Percentiles rank a stretch among this genome's conserved stretches.
Evolutionary conservation across 345 rosid species (phyloP).

Genomic region (Euclidium syriacum): DNA sequence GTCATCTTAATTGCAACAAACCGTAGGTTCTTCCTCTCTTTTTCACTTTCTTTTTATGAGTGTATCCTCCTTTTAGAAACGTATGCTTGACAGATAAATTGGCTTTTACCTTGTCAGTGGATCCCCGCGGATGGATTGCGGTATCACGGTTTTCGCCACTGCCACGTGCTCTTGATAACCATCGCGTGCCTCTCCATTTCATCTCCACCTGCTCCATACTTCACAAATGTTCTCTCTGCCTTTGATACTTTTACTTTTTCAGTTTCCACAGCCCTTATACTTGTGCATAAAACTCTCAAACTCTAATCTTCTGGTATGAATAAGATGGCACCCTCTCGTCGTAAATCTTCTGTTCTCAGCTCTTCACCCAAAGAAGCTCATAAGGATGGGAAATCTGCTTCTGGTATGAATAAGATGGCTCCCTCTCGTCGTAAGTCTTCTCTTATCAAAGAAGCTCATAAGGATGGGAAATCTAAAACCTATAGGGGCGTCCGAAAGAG

Average conservation of each 20-base stretch:
- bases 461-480: conserved; percentile 19
- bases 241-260: conserved; percentile 11
- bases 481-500: conserved; percentile 40
- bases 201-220: conserved; percentile 30
- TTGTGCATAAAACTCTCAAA: conserved; percentile 21
- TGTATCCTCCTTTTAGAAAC: conserved; percentile 22
- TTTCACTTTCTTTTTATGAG: conserved; percentile 10
- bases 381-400: conserved; percentile 9
- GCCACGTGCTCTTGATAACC: conserved; percentile 33
- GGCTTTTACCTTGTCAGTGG: conserved; percentile 24
- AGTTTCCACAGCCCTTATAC: not conserved
- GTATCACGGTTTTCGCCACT: conserved; percentile 13
- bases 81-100: conserved; percentile 25
- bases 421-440: conserved; percentile 24
- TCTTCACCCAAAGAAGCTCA: conserved; percentile 22
- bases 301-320: conserved; percentile 12
- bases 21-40: conserved; percentile 9
- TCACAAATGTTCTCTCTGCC: conserved; percentile 3
- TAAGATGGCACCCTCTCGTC: conserved; percentile 19
- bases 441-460: conserved; percentile 16
- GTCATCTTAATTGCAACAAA: conserved; percentile 16
- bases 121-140: conserved; percentile 27
- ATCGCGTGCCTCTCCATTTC: conserved; percentile 30
- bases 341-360: conserved; percentile 18
- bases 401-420: conserved; percentile 14